Evolutionary conservation across 768 basidiomycete genomes (phyloP).

Genomic region (Collybiopsis luxurians): DNA sequence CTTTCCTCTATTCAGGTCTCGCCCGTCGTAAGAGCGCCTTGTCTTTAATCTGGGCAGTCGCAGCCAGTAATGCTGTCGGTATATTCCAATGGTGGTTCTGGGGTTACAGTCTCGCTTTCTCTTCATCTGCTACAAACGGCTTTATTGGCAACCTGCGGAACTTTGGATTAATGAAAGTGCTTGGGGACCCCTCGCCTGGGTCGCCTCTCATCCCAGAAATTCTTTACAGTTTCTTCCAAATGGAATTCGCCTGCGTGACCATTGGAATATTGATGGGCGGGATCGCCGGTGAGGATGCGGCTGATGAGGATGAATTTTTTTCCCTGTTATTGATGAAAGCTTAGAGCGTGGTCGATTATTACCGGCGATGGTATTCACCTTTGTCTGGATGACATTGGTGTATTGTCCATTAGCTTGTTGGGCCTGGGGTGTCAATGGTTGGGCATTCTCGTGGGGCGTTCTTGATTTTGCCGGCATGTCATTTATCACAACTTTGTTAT

Average conservation of each 20-base stretch:
- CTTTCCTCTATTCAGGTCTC: conserved; percentile 77
- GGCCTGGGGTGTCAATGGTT: conserved; percentile 80
- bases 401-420: conserved; percentile 88
- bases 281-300: conserved; percentile 43
- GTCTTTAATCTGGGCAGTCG: conserved; percentile 9
- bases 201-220: conserved; percentile 80
- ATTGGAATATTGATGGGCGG: conserved; percentile 76
- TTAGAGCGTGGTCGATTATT: conserved; percentile 78
- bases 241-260: conserved; percentile 84
- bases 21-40: conserved; percentile 62
- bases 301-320: not conserved
- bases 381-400: conserved; percentile 83
- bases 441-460: conserved; percentile 83
- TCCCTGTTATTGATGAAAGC: not conserved
- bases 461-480: conserved; percentile 79
- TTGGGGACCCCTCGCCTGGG: conserved; percentile 71
- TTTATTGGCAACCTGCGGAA: conserved; percentile 79
- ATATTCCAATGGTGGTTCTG: conserved; percentile 83
- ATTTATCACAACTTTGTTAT: not conserved
- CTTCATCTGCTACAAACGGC: conserved; percentile 53
- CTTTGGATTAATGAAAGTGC: conserved; percentile 73
- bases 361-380: conserved; percentile 78
- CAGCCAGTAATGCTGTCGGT: conserved; percentile 69
- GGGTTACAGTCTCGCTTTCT: conserved; percentile 33
- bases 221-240: conserved; percentile 83